These are phyloP conservation scores for Xylariaceae sp. DNA, from an alignment of 2,329 filamentous ascomycete species.

Conservation along the genomic window DNA sequence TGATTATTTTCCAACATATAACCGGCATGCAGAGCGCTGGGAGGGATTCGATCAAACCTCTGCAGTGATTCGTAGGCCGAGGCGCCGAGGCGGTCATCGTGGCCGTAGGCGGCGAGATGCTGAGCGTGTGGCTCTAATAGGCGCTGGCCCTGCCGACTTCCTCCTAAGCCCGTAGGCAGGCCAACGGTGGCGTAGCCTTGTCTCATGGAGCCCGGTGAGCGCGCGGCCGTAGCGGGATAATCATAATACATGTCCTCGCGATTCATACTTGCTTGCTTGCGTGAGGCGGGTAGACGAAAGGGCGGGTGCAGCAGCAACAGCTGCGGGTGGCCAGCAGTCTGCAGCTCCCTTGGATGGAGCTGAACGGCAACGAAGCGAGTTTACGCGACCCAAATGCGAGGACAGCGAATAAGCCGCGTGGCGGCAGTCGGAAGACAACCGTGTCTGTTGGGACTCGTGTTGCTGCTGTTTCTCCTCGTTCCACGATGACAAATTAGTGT, in stretches of 20 bases:
- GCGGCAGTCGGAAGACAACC: constrained; percentile 1
- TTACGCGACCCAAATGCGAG: constrained; percentile 4
- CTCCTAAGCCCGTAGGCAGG: constrained; percentile 43
- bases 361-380: constrained; percentile 5
- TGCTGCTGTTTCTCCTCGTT: background rate
- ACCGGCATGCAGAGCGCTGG: constrained; percentile 35
- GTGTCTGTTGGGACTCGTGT: background rate
- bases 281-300: constrained; percentile 10
- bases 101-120: constrained; percentile 59
- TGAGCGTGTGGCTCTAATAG: constrained; percentile 70
- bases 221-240: constrained; percentile 54
- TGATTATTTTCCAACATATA: constrained; percentile 64
- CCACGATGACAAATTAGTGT: background rate
- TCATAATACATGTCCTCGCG: constrained; percentile 68
- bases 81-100: constrained; percentile 55
- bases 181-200: constrained; percentile 55
- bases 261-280: constrained; percentile 37
- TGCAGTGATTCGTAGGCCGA: constrained; percentile 52
- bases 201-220: constrained; percentile 66
- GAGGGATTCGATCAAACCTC: constrained; percentile 36
- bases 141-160: constrained; percentile 65
- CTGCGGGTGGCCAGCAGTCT: constrained; percentile 29
- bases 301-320: constrained; percentile 29
- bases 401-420: constrained; percentile 3
- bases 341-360: constrained; percentile 27